phyloP scores from a whole-genome alignment of 1,284 basidiomycete species.

The Ceratobasidium sp. region DNA sequence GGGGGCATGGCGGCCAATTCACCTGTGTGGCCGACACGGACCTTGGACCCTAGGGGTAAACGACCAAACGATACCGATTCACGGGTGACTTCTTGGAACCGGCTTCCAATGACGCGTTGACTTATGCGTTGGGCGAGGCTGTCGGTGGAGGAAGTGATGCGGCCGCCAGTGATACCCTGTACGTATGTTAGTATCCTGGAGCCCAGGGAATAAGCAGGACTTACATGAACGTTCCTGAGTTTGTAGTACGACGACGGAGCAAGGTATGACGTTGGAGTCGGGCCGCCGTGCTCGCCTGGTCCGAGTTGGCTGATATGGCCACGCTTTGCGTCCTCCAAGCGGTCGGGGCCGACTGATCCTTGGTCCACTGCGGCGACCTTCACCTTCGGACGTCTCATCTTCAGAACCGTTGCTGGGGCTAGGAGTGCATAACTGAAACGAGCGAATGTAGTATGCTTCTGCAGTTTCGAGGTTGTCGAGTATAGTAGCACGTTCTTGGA shows the following conservation, averaged over 20 bases:
- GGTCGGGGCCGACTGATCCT: constrained; percentile 71
- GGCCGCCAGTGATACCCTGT: constrained; percentile 65
- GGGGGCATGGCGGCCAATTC: constrained; percentile 49
- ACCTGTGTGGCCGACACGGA: constrained; percentile 61
- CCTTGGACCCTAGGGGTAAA: constrained; percentile 67
- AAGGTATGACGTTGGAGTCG: constrained; percentile 72
- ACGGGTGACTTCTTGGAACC: constrained; percentile 73
- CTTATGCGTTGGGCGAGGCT: constrained; percentile 65
- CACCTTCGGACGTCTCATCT: constrained; percentile 10
- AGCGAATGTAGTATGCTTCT: constrained; percentile 76
- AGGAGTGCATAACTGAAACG: constrained; percentile 73
- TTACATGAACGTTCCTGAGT: constrained; percentile 57
- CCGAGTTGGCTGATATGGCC: constrained; percentile 42
- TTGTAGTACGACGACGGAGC: constrained; percentile 81
- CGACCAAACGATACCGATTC: constrained; percentile 62
- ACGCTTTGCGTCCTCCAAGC: constrained; percentile 47
- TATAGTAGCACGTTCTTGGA: constrained; percentile 73
- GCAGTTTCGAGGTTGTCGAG: constrained; percentile 78
- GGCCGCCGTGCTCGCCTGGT: constrained; percentile 52
- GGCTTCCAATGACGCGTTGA: constrained; percentile 66
- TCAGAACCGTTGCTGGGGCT: constrained; percentile 53
- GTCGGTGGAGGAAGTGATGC: constrained; percentile 51
- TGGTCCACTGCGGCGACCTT: constrained; percentile 47
- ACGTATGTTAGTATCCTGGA: background rate
- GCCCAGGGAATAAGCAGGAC: background rate